A percentile compares a stretch with the other conserved stretches of the same genome.
Conservation (phyloP, 129 eudicot species). For the Flaveria linearis region DNA sequence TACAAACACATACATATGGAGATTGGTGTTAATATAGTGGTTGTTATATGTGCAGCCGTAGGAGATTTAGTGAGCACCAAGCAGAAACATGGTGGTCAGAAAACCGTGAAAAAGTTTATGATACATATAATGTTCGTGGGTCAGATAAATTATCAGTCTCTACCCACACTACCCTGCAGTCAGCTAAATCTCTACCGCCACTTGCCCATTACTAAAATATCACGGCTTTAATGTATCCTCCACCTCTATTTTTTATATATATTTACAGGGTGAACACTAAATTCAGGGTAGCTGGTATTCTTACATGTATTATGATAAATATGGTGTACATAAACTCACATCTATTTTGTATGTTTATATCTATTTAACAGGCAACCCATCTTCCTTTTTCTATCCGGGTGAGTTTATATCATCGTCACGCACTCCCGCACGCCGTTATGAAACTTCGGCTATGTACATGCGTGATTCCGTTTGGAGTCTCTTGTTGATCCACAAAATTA, state of each 20-base stretch:
- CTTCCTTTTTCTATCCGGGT: background rate
- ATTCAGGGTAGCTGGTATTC: slow-evolving; percentile 14
- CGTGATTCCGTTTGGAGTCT: too few relatives aligned
- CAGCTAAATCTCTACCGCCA: slow-evolving; percentile 58
- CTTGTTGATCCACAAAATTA: background rate
- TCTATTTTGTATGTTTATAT: slow-evolving; percentile 28
- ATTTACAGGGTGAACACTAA: slow-evolving; percentile 24
- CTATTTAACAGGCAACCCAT: background rate
- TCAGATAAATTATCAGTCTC: slow-evolving; percentile 73
- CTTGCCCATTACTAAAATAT: slow-evolving; percentile 39
- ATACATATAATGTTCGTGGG: slow-evolving; percentile 79
- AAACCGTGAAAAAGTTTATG: slow-evolving; percentile 88
- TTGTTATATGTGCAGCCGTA: slow-evolving; percentile 52
- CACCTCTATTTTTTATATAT: slow-evolving; percentile 13
- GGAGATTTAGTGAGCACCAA: slow-evolving; percentile 96
- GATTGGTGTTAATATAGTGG: background rate
- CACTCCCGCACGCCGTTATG: too few relatives aligned
- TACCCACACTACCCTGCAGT: slow-evolving; percentile 54
- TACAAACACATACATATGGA: too few relatives aligned
- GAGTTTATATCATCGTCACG: background rate
- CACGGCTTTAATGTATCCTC: background rate
- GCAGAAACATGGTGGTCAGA: slow-evolving; percentile 99
- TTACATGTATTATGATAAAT: slow-evolving; percentile 35
- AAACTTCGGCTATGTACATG: too few relatives aligned
- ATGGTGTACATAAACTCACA: slow-evolving; percentile 51